These are phyloP conservation scores for Chrysosporium queenslandicum DNA, from an alignment of 2,329 filamentous ascomycete genomes.

Conservation along the genomic window DNA sequence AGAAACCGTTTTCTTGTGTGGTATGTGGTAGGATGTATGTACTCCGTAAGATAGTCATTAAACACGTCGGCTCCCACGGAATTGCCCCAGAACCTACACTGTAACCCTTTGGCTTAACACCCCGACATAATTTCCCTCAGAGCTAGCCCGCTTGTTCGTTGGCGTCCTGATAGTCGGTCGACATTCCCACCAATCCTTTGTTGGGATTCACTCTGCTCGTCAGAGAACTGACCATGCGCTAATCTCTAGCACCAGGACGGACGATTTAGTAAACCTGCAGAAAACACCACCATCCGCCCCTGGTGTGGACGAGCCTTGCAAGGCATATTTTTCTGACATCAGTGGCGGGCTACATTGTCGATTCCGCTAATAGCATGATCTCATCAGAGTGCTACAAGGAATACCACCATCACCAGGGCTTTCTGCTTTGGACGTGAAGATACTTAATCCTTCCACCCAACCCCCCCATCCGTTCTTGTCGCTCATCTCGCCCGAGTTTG, in stretches of 20 bases:
- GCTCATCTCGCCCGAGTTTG: background rate
- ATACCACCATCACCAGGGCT: background rate
- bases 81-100: background rate
- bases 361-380: background rate
- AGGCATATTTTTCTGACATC: conserved; percentile 6
- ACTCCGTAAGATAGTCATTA: too few species aligned
- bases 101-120: background rate
- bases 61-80: conserved; percentile 5
- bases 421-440: too few species aligned
- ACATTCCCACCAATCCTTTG: conserved; percentile 3
- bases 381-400: background rate
- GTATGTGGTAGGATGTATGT: too few species aligned
- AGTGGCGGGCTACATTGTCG: conserved; percentile 4
- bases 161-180: background rate
- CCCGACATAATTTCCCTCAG: conserved; percentile 1
- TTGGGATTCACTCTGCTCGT: background rate
- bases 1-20: too few species aligned
- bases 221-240: background rate
- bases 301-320: conserved; percentile 2
- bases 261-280: background rate
- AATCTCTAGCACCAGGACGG: background rate
- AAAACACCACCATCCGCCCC: background rate
- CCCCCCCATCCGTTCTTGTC: background rate
- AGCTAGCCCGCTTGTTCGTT: background rate
- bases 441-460: too few species aligned